Evolutionary conservation across 768 basidiomycete species (phyloP).

Genomic region (Rhodotorula taiwanensis): DNA sequence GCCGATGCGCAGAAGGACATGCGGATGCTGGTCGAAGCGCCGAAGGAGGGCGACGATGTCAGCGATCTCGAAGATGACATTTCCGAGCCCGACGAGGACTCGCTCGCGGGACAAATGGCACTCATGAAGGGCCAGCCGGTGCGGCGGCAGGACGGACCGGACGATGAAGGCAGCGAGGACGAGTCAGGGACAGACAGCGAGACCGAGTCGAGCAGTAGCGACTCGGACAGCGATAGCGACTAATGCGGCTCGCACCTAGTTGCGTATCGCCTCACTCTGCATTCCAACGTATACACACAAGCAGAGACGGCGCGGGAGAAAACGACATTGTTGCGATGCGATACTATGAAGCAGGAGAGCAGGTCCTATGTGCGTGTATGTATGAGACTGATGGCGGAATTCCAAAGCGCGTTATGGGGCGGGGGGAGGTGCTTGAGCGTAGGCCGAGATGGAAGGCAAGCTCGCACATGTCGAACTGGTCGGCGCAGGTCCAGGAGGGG

Average conservation of each 20-base stretch:
- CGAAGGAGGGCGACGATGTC: conserved; percentile 57
- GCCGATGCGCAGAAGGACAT: conserved; percentile 67
- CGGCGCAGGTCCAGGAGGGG: no score
- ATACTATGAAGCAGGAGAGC: no score
- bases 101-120: conserved; percentile 95
- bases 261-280: no score
- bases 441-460: no score
- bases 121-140: conserved; percentile 55
- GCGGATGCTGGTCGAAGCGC: conserved; percentile 49
- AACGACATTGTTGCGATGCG: no score
- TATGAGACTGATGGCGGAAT: no score
- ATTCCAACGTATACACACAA: no score
- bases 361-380: no score
- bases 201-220: conserved; percentile 4
- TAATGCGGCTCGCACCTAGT: not conserved
- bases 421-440: no score
- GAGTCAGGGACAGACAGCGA: conserved; percentile 50
- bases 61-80: conserved; percentile 73
- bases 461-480: no score
- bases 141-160: conserved; percentile 42
- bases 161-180: conserved; percentile 54
- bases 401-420: no score
- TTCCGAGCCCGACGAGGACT: conserved; percentile 95
- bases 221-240: conserved; percentile 8
- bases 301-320: no score